A percentile compares a stretch with the other conserved stretches of the same genome.
Evolutionary conservation across 2,329 filamentous ascomycete species (phyloP).

Genomic region (Apiospora rasikravindrae): DNA sequence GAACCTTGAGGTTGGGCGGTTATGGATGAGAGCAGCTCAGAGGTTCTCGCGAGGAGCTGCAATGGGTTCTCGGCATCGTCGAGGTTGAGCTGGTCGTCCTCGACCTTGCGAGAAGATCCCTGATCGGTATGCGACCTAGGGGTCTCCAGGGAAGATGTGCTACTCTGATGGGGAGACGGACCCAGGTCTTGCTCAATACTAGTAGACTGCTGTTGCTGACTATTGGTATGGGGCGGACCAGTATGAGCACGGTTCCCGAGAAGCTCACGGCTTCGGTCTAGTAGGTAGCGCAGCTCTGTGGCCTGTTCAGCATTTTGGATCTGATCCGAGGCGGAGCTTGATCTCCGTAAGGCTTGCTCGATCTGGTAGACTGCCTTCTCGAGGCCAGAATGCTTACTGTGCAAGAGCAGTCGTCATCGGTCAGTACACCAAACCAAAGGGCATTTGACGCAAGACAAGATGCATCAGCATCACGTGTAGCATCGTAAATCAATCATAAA

Average conservation of each 20-base stretch:
- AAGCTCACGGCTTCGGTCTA: slow-evolving; percentile 52
- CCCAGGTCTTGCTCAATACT: neutral
- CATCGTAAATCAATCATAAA: neutral
- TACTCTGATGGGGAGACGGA: slow-evolving; percentile 36
- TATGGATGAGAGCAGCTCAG: slow-evolving; percentile 59
- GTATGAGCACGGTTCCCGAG: slow-evolving; percentile 30
- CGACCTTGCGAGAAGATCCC: slow-evolving; percentile 40
- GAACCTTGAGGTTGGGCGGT: slow-evolving; percentile 34
- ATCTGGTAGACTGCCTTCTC: slow-evolving; percentile 78
- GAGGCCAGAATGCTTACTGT: slow-evolving; percentile 73
- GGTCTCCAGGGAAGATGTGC: slow-evolving; percentile 35
- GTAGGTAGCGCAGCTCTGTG: slow-evolving; percentile 54
- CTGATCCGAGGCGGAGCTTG: slow-evolving; percentile 49
- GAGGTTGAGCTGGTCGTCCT: slow-evolving; percentile 52
- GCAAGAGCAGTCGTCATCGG: slow-evolving; percentile 19
- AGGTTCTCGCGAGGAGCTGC: slow-evolving; percentile 74
- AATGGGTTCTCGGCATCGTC: slow-evolving; percentile 79
- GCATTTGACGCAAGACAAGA: neutral
- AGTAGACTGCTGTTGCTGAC: neutral
- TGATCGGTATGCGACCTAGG: slow-evolving; percentile 37
- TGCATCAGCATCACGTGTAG: neutral
- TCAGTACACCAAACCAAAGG: neutral
- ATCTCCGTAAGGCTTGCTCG: slow-evolving; percentile 69
- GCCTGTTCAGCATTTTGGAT: slow-evolving; percentile 49
- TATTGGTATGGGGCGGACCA: neutral